These are phyloP conservation scores for Glycine soja DNA, from an alignment of 306 rosid genomes.

Conservation along the genomic window DNA sequence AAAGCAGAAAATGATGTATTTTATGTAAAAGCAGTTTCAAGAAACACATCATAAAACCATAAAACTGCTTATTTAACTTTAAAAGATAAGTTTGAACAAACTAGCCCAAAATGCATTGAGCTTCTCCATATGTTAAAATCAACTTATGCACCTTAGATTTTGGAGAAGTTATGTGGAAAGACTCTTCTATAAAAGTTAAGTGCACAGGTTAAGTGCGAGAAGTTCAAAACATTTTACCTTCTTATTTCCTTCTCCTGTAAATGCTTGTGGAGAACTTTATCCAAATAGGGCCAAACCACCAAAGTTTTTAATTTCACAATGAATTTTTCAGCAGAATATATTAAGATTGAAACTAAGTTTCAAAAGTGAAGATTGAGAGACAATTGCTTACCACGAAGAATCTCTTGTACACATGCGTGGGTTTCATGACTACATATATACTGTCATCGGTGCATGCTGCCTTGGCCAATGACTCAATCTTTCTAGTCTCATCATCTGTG, in stretches of 20 bases:
- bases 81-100: too few species aligned
- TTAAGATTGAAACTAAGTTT: not conserved
- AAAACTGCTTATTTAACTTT: too few species aligned
- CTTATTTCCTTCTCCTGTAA: too few species aligned
- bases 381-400: slow-evolving; percentile 66
- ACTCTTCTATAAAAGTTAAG: too few species aligned
- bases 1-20: too few species aligned
- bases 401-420: slow-evolving; percentile 71
- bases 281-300: not conserved
- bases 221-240: too few species aligned
- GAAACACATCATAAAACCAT: too few species aligned
- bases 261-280: too few species aligned
- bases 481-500: slow-evolving; percentile 52
- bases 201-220: not conserved
- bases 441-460: slow-evolving; percentile 47
- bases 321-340: too few species aligned
- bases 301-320: too few species aligned
- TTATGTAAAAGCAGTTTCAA: too few species aligned
- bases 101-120: not conserved
- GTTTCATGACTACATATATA: slow-evolving; percentile 61
- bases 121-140: not conserved
- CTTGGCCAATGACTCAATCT: slow-evolving; percentile 50
- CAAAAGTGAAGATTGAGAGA: slow-evolving; percentile 37
- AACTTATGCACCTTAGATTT: not conserved
- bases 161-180: too few species aligned